Conservation (phyloP, 2,329 filamentous ascomycete genomes). For the Chaetomiaceae sp. region DNA sequence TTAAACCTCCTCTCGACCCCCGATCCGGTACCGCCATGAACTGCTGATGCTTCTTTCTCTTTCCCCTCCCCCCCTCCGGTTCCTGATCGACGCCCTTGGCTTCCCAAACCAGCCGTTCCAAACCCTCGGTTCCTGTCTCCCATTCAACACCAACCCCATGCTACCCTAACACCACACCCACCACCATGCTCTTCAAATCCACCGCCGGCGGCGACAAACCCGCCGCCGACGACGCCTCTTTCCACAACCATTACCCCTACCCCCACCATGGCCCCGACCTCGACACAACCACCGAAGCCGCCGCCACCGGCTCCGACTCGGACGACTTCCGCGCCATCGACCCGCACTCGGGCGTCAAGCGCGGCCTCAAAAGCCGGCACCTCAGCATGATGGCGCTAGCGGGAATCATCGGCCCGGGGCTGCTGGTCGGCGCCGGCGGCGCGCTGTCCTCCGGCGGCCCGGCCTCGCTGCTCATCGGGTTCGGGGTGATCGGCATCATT, state of each 20-base stretch:
- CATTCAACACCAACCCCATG: neutral
- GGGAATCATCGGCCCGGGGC: conserved; percentile 60
- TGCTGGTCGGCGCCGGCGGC: conserved; percentile 65
- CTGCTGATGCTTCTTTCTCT: neutral
- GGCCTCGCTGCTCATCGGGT: conserved; percentile 66
- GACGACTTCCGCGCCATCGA: conserved; percentile 44
- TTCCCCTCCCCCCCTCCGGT: neutral
- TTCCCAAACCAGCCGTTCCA: neutral
- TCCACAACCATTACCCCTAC: conserved; percentile 2
- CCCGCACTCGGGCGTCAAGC: conserved; percentile 59
- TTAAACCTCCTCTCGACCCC: conserved; percentile 7
- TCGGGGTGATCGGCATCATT: conserved; percentile 64
- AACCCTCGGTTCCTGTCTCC: neutral
- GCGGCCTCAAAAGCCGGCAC: conserved; percentile 62
- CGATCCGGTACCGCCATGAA: neutral
- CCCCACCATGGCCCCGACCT: neutral
- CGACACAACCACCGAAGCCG: conserved; percentile 8
- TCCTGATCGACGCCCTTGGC: conserved; percentile 8
- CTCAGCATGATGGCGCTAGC: conserved; percentile 60
- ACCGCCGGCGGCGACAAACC: neutral
- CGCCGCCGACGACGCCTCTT: neutral
- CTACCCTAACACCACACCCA: neutral
- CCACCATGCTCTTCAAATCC: neutral
- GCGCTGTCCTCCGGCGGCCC: conserved; percentile 64
- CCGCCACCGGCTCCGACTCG: conserved; percentile 29